Evolutionary conservation across 495 filamentous ascomycete genomes (phyloP).

Genomic region (Podospora conica): DNA sequence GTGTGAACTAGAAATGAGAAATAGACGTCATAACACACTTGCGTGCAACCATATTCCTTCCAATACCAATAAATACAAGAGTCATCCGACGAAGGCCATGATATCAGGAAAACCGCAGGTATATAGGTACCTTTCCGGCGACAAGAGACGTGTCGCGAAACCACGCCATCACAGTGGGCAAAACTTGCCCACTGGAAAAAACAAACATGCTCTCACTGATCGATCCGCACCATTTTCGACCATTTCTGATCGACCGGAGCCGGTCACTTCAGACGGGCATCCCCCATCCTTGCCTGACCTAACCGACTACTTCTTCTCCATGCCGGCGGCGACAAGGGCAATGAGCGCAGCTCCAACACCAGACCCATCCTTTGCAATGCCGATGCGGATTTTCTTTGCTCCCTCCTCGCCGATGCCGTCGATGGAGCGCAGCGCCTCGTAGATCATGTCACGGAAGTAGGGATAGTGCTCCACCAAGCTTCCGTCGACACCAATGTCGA

Average conservation of each 20-base stretch:
- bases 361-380: slow-evolving; percentile 88
- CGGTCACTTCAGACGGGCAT: neutral
- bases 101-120: neutral
- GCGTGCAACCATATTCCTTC: neutral
- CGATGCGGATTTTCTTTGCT: slow-evolving; percentile 77
- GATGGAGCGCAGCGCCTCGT: slow-evolving; percentile 64
- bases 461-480: slow-evolving; percentile 89
- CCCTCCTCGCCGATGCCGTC: slow-evolving; percentile 64
- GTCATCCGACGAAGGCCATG: neutral
- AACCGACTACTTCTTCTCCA: slow-evolving; percentile 35
- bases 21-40: neutral
- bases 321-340: slow-evolving; percentile 60
- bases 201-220: neutral
- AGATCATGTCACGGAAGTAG: slow-evolving; percentile 69
- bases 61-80: neutral
- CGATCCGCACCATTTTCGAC: neutral
- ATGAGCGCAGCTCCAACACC: slow-evolving; percentile 91
- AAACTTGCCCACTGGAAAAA: neutral
- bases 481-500: slow-evolving; percentile 90
- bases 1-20: neutral
- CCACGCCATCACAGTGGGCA: neutral
- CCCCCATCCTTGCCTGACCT: neutral
- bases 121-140: neutral
- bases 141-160: neutral
- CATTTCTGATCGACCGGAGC: neutral